Base-by-base conservation (phyloP, 2,329 filamentous ascomycete genomes). In the Sarocladiaceae sp. region DNA sequence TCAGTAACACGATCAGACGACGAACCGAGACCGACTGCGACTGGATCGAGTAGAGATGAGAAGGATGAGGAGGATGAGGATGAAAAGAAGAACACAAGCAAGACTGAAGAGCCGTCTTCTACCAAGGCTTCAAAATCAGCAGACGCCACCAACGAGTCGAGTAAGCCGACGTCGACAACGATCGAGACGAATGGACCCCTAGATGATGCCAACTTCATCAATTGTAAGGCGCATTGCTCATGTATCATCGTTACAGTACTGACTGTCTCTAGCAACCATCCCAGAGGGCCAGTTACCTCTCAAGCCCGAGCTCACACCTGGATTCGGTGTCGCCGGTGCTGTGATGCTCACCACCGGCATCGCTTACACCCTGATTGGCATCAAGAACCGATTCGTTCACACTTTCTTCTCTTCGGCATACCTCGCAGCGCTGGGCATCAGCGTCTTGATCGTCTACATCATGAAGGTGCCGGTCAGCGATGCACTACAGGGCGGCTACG, bases 391-490 rank as follows among this genome's bases (percentile, higher is more conserved):
- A 61, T 83, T 78, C 78, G 74, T 91, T 11, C 84, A 93, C 58
- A 82, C 85, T 13, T 94, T 85, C 61, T 75, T 95, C 46, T 93
- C 89, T 12, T 79, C 83, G 1, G 85, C 80, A 4, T 90, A 85
- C 54, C 69, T 93, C 20, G 73, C 78, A 18, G 77, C 82, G 34
- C 66, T 96, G 27, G 81, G 85, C 13, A 82, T 93, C 11, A 80
- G 85, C 0, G 84, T 95, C 2, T 70, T 97, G 18, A 88, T 96
- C 45, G 64, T 95, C 34, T 96, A 96, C 59, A 83, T 96, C 31
- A 93, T 94, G 84, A 83, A 74, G 45, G 76, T 82, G 1, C 88
- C 89, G 0, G 76, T 95, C 31, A 79, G 74, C 47, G 68, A 85
- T 59, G 85, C 80, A 0, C 69, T 93, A 2, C 88, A 96, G 63